Evolutionary conservation across 805 yeast species (phyloP), one percentile per base, ranked within the genome.

Genomic region (Yamadazyma takamatsuzukensis): DNA sequence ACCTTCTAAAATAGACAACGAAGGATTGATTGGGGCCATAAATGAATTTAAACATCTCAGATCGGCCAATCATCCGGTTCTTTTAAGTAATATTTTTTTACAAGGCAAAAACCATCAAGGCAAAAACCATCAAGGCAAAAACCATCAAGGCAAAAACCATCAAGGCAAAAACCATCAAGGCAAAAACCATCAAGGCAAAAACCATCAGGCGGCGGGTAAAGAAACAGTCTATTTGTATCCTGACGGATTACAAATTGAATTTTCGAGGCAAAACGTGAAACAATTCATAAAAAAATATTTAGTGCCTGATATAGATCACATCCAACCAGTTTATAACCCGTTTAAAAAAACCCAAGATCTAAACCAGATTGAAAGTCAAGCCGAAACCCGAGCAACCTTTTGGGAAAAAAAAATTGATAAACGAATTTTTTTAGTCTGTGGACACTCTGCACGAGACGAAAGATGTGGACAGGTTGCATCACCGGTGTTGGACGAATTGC

Each of bases 381-480:
- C 17, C 19, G 12, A 16, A 13, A 15, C 16, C 27, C 8, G 27
- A 15, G 21, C 18, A 6, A 15, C 24, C 7, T 18, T 21, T n/a
- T n/a, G n/a, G n/a, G 31, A 31, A 27, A 28, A 16, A 13, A 21
- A 29, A 27, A 39, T 48, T 21, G 27, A 28, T 6, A 29, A 41
- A 25, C 64, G 62, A 26, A 41, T 72, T 24, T 56, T 79, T 1
- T 53, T 81, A 17, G 69, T 80, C 1, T 83, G 93, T 55, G 89
- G 86, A 0, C 93, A 83, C 47, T 47, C 65, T 0, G 53, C 70
- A 27, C 51, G 90, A 40, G 93, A 83, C 48, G 53, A 63, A 0
- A 50, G 93, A 30, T 83, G 93, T 57, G 90, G 89, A 1, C 44
- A 56, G 14, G 43, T 78, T n/a, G 89, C 83, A 0, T 86, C 86